Conservation (phyloP, 2,329 filamentous ascomycete genomes). For the Pseudocercospora crystallina region DNA sequence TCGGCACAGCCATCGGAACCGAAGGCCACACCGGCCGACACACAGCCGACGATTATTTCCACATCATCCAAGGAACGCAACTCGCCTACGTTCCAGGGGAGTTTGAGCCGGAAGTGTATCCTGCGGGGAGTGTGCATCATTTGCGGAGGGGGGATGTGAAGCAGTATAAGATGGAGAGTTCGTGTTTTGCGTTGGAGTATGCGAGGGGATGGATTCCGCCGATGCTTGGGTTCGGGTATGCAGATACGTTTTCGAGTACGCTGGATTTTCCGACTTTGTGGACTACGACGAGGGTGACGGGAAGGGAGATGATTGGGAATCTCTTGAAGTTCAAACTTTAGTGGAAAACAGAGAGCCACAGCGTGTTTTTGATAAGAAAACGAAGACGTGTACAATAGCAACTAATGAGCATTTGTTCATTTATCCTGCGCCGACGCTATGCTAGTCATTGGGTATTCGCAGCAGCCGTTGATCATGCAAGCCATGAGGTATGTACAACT, state of each 20-base stretch:
- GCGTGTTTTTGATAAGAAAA: too few relatives aligned
- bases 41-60: slow-evolving; percentile 92
- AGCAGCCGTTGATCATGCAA: neutral
- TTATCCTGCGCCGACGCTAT: too few relatives aligned
- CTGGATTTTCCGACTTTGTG: slow-evolving; percentile 83
- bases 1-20: slow-evolving; percentile 78
- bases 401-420: too few relatives aligned
- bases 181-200: slow-evolving; percentile 80
- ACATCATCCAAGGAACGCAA: slow-evolving; percentile 79
- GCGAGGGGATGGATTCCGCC: slow-evolving; percentile 87
- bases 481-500: neutral
- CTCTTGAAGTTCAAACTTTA: slow-evolving; percentile 63
- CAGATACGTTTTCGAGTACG: slow-evolving; percentile 76
- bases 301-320: slow-evolving; percentile 72
- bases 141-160: slow-evolving; percentile 69
- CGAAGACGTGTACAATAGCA: too few relatives aligned
- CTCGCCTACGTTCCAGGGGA: slow-evolving; percentile 69
- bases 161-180: slow-evolving; percentile 75
- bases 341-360: too few relatives aligned
- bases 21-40: slow-evolving; percentile 87
- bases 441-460: too few relatives aligned
- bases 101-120: slow-evolving; percentile 69
- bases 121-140: slow-evolving; percentile 69
- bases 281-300: slow-evolving; percentile 74
- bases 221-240: slow-evolving; percentile 88